Base-by-base conservation (phyloP, 495 filamentous ascomycete species). In the Annulohypoxylon moriforme region DNA sequence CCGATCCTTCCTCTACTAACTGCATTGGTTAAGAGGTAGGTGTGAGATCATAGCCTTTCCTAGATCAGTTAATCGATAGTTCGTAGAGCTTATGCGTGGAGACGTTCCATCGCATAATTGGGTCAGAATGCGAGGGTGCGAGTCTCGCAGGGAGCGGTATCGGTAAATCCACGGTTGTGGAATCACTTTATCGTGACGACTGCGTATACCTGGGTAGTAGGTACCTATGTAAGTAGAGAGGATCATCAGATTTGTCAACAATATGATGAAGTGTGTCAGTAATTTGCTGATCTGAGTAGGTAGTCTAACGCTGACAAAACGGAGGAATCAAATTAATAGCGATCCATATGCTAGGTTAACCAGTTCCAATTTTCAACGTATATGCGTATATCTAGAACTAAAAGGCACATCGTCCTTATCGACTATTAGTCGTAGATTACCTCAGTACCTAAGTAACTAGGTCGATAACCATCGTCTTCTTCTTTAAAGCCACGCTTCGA, bases 21-120 rank as follows among this genome's bases (percentile, higher is more conserved):
- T 24, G 14, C 7, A 1, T 29, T 9, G 2, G 47, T 52, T 7
- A 52, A 25, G 24, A 25, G 18, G 10, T 25, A 11, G 8, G 11
- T 24, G 22, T 49, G 24, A 29, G 24, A 52, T 52, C 47, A 25
- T 52, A 29, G 13, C 24, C 24, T n/a, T 52, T 27, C 24, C 24
- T n/a, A 29, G 47, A n/a, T 29, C 24, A 52, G 24, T 52, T 52
- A 52, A 52, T 27, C 24, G 24, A 52, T 52, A 52, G 24, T 29
- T 27, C 5, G 47, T 52, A 14, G 5, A 52, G 47, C 47, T 52
- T 52, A 52, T 52, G 24, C 46, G 46, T 14, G 24, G 13, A 52
- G 24, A 52, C 22, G 22, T 27, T 52, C 47, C 24, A n/a, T 52
- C 24, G 20, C 46, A 24, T 50, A 24, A 50, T 22, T 27, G 20